Percentiles rank a stretch among this genome's conserved stretches.
These are phyloP conservation scores for Dissophora globulifera DNA, from an alignment of 192 early-diverging fungal species.

Conservation along the genomic window DNA sequence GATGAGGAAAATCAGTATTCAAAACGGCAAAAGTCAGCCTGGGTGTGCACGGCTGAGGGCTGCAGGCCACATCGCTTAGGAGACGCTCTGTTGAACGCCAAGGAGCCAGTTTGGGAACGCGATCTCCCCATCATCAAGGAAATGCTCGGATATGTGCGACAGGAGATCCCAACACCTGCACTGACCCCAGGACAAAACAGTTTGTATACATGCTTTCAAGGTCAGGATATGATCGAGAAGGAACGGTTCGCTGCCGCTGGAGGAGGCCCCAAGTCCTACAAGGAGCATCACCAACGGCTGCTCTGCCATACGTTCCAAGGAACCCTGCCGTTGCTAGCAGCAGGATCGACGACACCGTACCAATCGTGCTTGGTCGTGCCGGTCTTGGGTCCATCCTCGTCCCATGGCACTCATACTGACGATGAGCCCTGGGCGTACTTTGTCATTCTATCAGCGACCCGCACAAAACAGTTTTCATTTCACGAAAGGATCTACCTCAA, in stretches of 20 bases:
- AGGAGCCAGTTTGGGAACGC: conserved; percentile 36
- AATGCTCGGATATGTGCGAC: conserved; percentile 43
- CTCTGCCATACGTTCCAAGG: conserved; percentile 50
- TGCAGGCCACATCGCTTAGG: conserved; percentile 43
- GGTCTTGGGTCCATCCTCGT: conserved; percentile 24
- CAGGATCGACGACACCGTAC: conserved; percentile 23
- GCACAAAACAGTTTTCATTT: conserved; percentile 54
- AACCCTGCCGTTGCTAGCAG: conserved; percentile 10
- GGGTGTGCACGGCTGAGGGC: conserved; percentile 49
- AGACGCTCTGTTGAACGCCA: conserved; percentile 31
- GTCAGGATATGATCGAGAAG: conserved; percentile 25
- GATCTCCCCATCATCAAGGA: conserved; percentile 41
- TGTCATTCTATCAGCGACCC: conserved; percentile 38
- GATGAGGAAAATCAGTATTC: conserved; percentile 35
- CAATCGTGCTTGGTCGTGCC: conserved; percentile 37
- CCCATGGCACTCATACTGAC: conserved; percentile 1
- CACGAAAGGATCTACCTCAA: conserved; percentile 60
- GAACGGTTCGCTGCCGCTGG: conserved; percentile 29
- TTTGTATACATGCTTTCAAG: conserved; percentile 18
- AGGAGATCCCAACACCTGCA: conserved; percentile 11
- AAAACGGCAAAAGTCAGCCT: conserved; percentile 26
- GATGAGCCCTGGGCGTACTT: conserved; percentile 50
- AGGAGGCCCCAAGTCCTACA: neutral
- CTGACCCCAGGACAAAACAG: conserved; percentile 1
- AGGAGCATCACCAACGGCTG: conserved; percentile 10